Percentiles rank a stretch among this genome's conserved stretches.
Evolutionary conservation across 768 basidiomycete species (phyloP).

Genomic region (Hypholoma fasciculare): DNA sequence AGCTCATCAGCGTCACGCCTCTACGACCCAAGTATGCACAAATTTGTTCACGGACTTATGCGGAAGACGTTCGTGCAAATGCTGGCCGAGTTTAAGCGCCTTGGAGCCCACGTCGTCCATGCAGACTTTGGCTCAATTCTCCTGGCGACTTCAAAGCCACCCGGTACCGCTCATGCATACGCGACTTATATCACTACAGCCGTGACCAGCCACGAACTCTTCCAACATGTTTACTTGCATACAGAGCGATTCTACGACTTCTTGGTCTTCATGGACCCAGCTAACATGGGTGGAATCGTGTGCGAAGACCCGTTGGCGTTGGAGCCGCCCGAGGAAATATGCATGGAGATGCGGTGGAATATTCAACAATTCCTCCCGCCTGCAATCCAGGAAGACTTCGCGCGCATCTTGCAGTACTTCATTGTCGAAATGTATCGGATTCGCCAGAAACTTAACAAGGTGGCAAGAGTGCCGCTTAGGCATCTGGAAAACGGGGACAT

Average conservation of each 20-base stretch:
- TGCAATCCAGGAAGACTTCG: conserved; percentile 78
- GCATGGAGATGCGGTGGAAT: conserved; percentile 90
- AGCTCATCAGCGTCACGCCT: conserved; percentile 81
- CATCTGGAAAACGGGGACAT: conserved; percentile 62
- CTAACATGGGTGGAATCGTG: conserved; percentile 89
- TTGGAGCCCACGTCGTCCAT: conserved; percentile 91
- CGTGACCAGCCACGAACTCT: conserved; percentile 91
- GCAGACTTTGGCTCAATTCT: conserved; percentile 92
- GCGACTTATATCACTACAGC: conserved; percentile 94
- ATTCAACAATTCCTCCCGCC: conserved; percentile 86
- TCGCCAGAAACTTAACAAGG: conserved; percentile 60
- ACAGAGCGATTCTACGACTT: conserved; percentile 93
- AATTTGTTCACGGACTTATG: conserved; percentile 95
- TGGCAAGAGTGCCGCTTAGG: conserved; percentile 69
- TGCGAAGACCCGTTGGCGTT: conserved; percentile 75
- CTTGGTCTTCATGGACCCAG: conserved; percentile 92
- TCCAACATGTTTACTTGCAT: conserved; percentile 87
- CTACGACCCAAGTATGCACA: conserved; percentile 91
- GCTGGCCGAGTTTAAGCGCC: conserved; percentile 92
- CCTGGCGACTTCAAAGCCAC: conserved; percentile 93
- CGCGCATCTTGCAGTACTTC: conserved; percentile 72
- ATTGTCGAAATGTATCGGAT: conserved; percentile 83
- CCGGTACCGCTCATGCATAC: conserved; percentile 93
- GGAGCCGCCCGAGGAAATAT: conserved; percentile 67
- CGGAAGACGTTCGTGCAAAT: conserved; percentile 97